These are phyloP conservation scores for Withania somnifera DNA, from an alignment of 305 asterid genomes.

Conservation along the genomic window DNA sequence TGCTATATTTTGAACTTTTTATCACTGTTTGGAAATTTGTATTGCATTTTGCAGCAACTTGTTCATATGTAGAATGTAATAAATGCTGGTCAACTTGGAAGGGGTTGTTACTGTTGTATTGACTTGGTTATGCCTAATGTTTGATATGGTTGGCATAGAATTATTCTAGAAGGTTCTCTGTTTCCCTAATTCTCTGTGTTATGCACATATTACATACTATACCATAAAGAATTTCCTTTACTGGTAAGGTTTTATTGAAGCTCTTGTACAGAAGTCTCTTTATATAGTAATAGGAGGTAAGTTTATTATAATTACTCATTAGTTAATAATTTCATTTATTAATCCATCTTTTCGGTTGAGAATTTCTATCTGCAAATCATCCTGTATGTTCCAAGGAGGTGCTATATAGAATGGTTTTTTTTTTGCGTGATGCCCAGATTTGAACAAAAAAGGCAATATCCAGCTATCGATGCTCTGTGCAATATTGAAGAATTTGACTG, in stretches of 20 bases:
- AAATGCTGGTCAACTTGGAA: constrained; percentile 6
- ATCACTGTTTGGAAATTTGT: background rate
- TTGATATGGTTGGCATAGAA: background rate
- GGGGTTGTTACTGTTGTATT: background rate
- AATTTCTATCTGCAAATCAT: background rate
- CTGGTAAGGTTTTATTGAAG: background rate
- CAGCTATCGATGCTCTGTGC: background rate
- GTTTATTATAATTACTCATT: background rate
- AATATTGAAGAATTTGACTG: background rate
- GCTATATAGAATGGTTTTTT: background rate
- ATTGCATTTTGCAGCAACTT: background rate
- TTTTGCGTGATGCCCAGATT: background rate
- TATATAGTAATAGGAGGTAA: background rate
- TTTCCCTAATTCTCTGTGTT: background rate
- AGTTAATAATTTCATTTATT: background rate
- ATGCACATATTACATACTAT: background rate
- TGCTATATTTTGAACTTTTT: background rate
- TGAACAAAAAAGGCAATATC: background rate
- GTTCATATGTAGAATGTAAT: background rate
- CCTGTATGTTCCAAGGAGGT: background rate
- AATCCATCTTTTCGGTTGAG: background rate
- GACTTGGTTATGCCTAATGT: background rate
- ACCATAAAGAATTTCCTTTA: background rate
- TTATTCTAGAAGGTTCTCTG: background rate
- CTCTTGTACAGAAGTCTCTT: background rate